Evolutionary conservation across 2,329 filamentous ascomycete genomes (phyloP), one percentile per base, ranked within the genome.

Genomic region (Gnomoniopsis smithogilvyi): DNA sequence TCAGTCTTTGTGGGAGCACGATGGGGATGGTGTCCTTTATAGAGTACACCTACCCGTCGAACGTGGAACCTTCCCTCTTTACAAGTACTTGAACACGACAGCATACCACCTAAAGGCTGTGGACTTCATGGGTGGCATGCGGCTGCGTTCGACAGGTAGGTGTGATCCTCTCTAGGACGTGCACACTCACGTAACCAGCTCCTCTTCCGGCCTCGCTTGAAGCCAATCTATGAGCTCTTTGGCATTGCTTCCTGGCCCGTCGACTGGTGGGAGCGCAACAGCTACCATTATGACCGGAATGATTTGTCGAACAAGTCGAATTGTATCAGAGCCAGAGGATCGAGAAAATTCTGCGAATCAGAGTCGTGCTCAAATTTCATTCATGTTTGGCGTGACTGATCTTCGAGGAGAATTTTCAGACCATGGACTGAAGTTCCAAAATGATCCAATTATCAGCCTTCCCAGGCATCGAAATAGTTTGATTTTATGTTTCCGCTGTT

Each of bases 221-320:
- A 70, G 62, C 68, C 67, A 68, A 21, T 59, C 58, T 53, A 66
- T 63, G 17, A 69, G 45, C 34, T 63, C 59, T 50, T 67, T 69
- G 17, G 67, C 67, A 45, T 67, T 70, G 45, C 59, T 61, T n/a
- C 62, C 43, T 10, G 65, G 36, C n/a, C 64, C 64, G 34, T 65
- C 66, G 8, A 68, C 45, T 19, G 60, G 49, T 2, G 68, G 67
- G 3, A 63, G 55, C n/a, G 46, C 41, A 34, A 49, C n/a, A 1
- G 15, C 12, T 3, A 43, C 51, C 63, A 64, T 30, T 4, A 30
- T 67, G 26, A 21, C 58, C 30, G n/a, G 17, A 10, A 2, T 4
- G 12, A 19, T 11, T 41, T 15, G 21, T 12, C 15, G 12, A 19
- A 15, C 14, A 48, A 15, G 22, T 34, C 49, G 17, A 3, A 41